Evolutionary conservation across 306 rosid genomes (phyloP), one percentile per base, ranked within the genome.

Genomic region (Citrullus colocynthis): DNA sequence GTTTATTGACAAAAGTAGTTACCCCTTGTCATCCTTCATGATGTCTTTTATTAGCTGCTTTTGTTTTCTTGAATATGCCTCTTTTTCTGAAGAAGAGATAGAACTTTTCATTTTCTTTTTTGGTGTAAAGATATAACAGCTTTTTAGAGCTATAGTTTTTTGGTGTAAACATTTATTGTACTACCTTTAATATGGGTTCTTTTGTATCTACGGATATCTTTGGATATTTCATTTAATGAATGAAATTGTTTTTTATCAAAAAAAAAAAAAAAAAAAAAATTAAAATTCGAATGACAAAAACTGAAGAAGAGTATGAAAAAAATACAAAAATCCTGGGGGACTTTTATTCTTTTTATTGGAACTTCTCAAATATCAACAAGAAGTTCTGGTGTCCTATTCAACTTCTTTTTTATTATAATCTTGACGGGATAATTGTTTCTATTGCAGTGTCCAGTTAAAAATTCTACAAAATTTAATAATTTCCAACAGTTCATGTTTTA

Each of bases 1-100:
- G 97, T 89, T 79, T 14, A 34, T 44, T 75, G 24, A 36, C 63
- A 20, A n/a, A 65, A 42, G 20, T 45, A 67, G 57, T 42, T 45
- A 34, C 51, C 20, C 3, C n/a, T 16, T 76, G 36, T 42, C 54
- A 11, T 67, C 36, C 17, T 67, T 42, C 36, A 42, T 1, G 7
- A 9, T 67, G 34, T n/a, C 74, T 67, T 36, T 8, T 18, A 39
- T 66, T 41, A 66, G 52, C 8, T 72, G 10, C 39, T 48, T 21
- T 15, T 45, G 59, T 49, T 72, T 72, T 32, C 21, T 45, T 15
- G 76, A 49, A 49, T 24, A 24, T 45, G 39, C 28, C 76, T 72
- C 59, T 0, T 28, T 32, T 32, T 32, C 36, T 32, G 36, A 32
- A 32, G 4, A 36, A 36, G 39, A 36, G 6, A 4, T 6, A 5